phyloP scores from a whole-genome alignment of 345 rosid species.

The Syzygium jambos region DNA sequence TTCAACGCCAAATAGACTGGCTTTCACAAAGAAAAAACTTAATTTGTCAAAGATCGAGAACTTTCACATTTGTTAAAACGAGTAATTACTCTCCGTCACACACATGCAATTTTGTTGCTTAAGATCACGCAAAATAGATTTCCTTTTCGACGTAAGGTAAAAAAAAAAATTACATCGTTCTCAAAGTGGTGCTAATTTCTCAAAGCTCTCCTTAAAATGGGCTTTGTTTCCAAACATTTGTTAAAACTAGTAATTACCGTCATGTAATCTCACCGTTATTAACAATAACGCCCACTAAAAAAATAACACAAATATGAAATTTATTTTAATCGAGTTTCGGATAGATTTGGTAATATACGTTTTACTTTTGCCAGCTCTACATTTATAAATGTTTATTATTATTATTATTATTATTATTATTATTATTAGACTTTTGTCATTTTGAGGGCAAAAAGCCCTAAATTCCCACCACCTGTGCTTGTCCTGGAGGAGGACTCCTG shows the following conservation, averaged over 20 bases:
- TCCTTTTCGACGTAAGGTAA: not conserved
- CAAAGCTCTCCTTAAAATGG: not conserved
- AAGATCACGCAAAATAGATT: not conserved
- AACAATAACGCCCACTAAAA: not conserved
- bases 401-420: no score
- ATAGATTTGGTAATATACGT: not conserved
- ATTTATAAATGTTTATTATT: not conserved
- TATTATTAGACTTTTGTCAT: not conserved
- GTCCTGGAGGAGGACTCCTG: not conserved
- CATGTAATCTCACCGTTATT: not conserved
- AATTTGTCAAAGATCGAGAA: not conserved
- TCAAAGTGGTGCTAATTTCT: not conserved
- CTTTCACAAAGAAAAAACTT: not conserved
- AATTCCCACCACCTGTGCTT: not conserved
- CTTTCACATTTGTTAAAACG: not conserved
- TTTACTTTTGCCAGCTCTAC: not conserved
- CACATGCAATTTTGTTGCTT: not conserved
- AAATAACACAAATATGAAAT: not conserved
- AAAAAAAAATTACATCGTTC: not conserved
- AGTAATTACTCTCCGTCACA: not conserved
- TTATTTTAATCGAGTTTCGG: not conserved
- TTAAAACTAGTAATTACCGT: no score
- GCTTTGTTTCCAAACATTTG: not conserved
- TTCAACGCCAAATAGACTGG: not conserved
- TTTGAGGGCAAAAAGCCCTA: not conserved